A percentile compares a stretch with the other conserved stretches of the same genome.
phyloP scores from a whole-genome alignment of 768 basidiomycete species.

The Candolleomyces eurysporus region DNA sequence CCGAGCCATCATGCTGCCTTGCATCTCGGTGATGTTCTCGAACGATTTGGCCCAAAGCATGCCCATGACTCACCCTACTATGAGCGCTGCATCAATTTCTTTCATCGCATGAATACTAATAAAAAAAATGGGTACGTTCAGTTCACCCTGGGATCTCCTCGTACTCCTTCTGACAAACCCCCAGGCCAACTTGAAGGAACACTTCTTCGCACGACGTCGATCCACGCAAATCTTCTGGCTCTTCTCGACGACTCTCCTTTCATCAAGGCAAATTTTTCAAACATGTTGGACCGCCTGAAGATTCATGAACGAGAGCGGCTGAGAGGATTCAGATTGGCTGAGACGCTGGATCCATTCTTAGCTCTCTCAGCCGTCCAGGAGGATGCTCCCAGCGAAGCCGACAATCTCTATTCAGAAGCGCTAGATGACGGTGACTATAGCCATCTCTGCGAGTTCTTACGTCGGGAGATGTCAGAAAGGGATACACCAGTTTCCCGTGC shows the following conservation, averaged over 20 bases:
- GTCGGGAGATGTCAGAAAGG: background rate
- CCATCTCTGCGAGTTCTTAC: background rate
- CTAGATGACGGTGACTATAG: background rate
- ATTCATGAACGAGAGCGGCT: background rate
- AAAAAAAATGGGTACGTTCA: constrained; percentile 17
- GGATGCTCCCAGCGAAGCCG: background rate
- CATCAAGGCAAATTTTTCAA: background rate
- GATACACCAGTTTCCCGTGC: background rate
- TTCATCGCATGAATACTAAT: constrained; percentile 23
- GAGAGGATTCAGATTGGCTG: background rate
- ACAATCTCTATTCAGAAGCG: background rate
- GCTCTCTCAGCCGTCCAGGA: no score
- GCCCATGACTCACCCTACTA: constrained; percentile 23
- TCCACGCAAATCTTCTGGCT: background rate
- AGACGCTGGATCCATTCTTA: background rate
- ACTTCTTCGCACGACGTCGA: background rate
- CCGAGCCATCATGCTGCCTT: constrained; percentile 21
- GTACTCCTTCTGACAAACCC: no score
- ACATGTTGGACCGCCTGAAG: background rate
- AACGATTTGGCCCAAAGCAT: constrained; percentile 24
- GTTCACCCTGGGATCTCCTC: no score
- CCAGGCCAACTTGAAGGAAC: background rate
- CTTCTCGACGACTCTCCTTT: background rate
- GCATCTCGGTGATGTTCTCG: constrained; percentile 19
- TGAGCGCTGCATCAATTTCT: constrained; percentile 25